Conservation (phyloP, 2,329 filamentous ascomycete species). For the Stemphylium vesicarium region DNA sequence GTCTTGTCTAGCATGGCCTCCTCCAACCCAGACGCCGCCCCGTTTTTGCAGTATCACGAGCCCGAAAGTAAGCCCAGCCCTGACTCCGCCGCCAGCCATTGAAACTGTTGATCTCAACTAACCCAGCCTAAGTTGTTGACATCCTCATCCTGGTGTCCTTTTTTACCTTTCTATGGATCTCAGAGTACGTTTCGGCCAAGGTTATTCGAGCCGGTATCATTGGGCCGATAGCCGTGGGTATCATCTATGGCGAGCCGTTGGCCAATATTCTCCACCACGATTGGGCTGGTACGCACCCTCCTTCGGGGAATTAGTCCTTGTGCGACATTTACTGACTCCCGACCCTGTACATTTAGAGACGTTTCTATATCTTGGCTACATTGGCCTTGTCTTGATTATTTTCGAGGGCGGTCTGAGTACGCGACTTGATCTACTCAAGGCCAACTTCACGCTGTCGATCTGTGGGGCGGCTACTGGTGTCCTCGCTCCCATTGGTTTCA, state of each 20-base stretch:
- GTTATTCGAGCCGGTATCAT: constrained; percentile 17
- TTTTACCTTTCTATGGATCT: constrained; percentile 19
- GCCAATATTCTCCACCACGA: constrained; percentile 19
- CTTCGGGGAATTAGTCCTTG: neutral
- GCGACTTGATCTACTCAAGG: constrained; percentile 55
- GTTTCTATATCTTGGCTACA: constrained; percentile 56
- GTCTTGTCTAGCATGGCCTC: neutral
- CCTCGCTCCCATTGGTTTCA: constrained; percentile 51
- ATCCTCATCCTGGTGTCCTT: constrained; percentile 18
- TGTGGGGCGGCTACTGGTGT: constrained; percentile 54
- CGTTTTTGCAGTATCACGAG: constrained; percentile 18
- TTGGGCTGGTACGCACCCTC: constrained; percentile 5
- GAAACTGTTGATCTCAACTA: neutral
- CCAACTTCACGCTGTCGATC: constrained; percentile 53
- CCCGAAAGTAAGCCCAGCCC: constrained; percentile 3
- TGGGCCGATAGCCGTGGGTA: constrained; percentile 14
- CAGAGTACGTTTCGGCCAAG: constrained; percentile 18
- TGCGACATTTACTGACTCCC: constrained; percentile 1
- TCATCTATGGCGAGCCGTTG: constrained; percentile 17
- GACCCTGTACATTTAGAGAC: constrained; percentile 9
- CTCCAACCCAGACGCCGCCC: neutral
- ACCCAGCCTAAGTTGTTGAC: constrained; percentile 10
- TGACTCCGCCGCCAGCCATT: neutral
- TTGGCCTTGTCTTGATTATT: constrained; percentile 59
- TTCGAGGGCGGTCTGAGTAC: constrained; percentile 59